A percentile compares a stretch with the other conserved stretches of the same genome.
phyloP scores from a whole-genome alignment of 148 eudicot species.

The Spergularia marina region DNA sequence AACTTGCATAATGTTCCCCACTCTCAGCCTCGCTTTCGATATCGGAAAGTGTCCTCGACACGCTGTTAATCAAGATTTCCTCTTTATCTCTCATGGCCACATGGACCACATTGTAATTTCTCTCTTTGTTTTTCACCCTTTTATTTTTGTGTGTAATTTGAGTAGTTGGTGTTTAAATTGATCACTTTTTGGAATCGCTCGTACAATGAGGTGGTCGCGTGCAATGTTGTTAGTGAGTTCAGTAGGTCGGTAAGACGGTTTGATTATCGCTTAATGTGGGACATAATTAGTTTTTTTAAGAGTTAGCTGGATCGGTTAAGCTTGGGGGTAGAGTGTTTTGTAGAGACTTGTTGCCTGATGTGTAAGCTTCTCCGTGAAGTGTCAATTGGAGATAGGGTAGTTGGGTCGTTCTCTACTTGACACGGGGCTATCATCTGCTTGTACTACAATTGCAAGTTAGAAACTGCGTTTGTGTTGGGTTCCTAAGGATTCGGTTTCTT shows the following conservation, averaged over 20 bases:
- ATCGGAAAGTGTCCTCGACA: slow-evolving; percentile 91
- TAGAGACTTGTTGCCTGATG: neutral
- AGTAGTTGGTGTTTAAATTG: neutral
- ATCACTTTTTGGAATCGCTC: neutral
- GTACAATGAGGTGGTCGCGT: no score
- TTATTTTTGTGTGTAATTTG: neutral
- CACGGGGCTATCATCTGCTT: no score
- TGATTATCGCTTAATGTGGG: no score
- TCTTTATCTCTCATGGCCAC: slow-evolving; percentile 90
- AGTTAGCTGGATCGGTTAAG: neutral
- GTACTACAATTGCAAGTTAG: no score
- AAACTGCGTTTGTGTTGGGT: neutral
- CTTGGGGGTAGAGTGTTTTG: neutral
- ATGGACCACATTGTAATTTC: slow-evolving; percentile 84
- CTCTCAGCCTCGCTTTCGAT: slow-evolving; percentile 73
- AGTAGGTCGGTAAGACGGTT: no score
- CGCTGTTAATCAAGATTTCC: slow-evolving; percentile 70
- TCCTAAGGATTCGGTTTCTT: neutral
- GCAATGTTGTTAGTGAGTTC: no score
- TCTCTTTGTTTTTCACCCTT: neutral
- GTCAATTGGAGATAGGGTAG: neutral
- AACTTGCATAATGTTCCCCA: slow-evolving; percentile 74
- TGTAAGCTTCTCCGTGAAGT: neutral
- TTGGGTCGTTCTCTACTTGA: no score
- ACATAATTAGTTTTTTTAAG: neutral